Conservation (phyloP, 1,139 yeast genomes). For the Pichia sp. region DNA sequence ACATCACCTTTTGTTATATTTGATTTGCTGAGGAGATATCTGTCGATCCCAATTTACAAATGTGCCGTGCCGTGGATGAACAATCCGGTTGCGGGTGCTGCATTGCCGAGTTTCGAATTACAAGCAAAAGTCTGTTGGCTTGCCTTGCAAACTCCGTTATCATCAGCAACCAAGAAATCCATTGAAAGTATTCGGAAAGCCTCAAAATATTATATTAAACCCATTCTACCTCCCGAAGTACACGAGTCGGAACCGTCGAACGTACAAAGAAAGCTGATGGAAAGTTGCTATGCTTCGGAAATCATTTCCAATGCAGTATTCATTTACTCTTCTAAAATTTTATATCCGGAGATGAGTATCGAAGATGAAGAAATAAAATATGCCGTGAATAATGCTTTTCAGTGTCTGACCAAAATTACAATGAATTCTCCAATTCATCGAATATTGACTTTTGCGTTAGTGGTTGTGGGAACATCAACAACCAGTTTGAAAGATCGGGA, state of each 20-base stretch:
- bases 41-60: slow-evolving; percentile 18
- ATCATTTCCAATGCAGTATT: slow-evolving; percentile 18
- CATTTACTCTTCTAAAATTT: slow-evolving; percentile 15
- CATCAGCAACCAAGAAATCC: slow-evolving; percentile 5
- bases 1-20: slow-evolving; percentile 25
- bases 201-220: slow-evolving; percentile 18
- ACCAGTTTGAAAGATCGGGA: slow-evolving; percentile 11
- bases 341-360: slow-evolving; percentile 11
- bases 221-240: slow-evolving; percentile 17
- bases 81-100: slow-evolving; percentile 27
- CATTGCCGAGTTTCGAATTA: slow-evolving; percentile 21
- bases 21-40: slow-evolving; percentile 15
- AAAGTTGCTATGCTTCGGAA: slow-evolving; percentile 20
- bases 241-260: slow-evolving; percentile 14
- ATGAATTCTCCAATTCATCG: slow-evolving; percentile 14
- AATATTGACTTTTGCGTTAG: slow-evolving; percentile 17
- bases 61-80: slow-evolving; percentile 28
- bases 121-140: slow-evolving; percentile 26
- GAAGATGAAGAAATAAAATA: slow-evolving; percentile 12
- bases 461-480: slow-evolving; percentile 16
- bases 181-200: slow-evolving; percentile 11
- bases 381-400: slow-evolving; percentile 8
- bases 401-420: slow-evolving; percentile 12
- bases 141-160: slow-evolving; percentile 15
- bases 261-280: slow-evolving; percentile 17